These are phyloP conservation scores for Penicillium psychrosexuale DNA, from an alignment of 2,329 filamentous ascomycete species.

Conservation along the genomic window DNA sequence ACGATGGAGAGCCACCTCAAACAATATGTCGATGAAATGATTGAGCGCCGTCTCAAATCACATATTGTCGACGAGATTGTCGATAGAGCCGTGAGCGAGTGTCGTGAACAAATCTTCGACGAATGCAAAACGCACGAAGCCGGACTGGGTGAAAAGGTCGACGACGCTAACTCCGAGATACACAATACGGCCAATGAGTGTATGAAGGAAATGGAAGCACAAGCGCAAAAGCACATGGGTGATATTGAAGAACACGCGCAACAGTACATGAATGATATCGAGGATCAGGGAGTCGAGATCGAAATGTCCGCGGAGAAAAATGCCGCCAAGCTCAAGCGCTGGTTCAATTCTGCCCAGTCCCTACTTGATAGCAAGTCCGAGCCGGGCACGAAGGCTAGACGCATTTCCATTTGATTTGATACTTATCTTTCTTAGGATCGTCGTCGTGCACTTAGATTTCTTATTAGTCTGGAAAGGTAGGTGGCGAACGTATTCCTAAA, in stretches of 20 bases:
- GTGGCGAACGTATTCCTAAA: no score
- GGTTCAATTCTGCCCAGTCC: no score
- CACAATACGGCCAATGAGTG: conserved; percentile 15
- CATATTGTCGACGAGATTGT: conserved; percentile 11
- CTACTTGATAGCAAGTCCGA: no score
- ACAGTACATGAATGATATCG: background rate
- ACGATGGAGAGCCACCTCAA: no score
- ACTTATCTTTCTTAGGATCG: no score
- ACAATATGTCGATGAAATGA: no score
- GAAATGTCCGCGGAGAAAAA: no score
- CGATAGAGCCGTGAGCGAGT: conserved; percentile 12
- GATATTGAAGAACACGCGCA: background rate
- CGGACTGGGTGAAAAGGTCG: conserved; percentile 18
- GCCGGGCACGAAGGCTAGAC: no score
- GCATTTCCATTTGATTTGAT: no score
- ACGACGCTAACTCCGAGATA: conserved; percentile 16
- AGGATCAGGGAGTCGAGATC: background rate
- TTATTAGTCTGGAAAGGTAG: no score
- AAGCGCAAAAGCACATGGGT: conserved; percentile 11
- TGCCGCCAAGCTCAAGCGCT: no score
- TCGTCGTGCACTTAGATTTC: no score
- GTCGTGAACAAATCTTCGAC: conserved; percentile 18
- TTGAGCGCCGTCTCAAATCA: conserved; percentile 12
- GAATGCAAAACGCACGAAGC: conserved; percentile 15
- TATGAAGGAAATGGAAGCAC: conserved; percentile 12